These are phyloP conservation scores for Trypanosoma caninum DNA, from an alignment of 208 protist genomes.

Conservation along the genomic window DNA sequence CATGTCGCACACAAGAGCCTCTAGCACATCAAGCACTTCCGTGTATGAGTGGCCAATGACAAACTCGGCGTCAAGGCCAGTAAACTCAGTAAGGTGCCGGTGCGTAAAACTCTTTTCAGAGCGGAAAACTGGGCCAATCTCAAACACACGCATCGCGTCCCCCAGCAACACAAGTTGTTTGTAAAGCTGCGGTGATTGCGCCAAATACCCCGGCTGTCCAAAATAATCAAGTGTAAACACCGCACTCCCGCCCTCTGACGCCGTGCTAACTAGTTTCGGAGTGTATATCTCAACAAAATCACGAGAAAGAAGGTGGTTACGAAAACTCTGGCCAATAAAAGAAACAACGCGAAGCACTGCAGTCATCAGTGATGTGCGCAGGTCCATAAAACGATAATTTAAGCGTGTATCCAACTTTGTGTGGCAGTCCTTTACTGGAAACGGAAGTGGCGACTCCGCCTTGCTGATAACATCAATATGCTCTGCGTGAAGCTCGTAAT, in stretches of 20 bases:
- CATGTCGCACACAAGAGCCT: conserved; percentile 92
- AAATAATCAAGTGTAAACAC: conserved; percentile 87
- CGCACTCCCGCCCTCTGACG: conserved; percentile 92
- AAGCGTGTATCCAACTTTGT: conserved; percentile 92
- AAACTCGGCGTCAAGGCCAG: conserved; percentile 99
- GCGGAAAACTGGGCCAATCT: conserved; percentile 97
- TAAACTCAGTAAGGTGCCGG: conserved; percentile 99
- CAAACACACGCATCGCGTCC: conserved; percentile 93
- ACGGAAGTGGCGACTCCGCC: conserved; percentile 61
- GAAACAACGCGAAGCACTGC: conserved; percentile 92
- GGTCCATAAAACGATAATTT: conserved; percentile 96
- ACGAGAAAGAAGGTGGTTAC: conserved; percentile 69
- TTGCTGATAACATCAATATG: conserved; percentile 41
- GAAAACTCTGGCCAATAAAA: conserved; percentile 80
- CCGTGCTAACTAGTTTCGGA: conserved; percentile 96
- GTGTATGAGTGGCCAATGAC: conserved; percentile 95
- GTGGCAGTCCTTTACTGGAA: conserved; percentile 81
- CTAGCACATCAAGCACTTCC: conserved; percentile 96
- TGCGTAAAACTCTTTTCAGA: conserved; percentile 98
- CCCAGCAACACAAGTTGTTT: conserved; percentile 98
- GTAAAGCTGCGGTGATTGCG: conserved; percentile 99
- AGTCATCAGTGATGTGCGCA: conserved; percentile 93
- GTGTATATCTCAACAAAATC: conserved; percentile 98
- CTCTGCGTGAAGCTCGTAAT: conserved; percentile 61
- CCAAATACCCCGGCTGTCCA: conserved; percentile 87